Conservation (phyloP, 257 asterid species). For the Coffea canephora region DNA sequence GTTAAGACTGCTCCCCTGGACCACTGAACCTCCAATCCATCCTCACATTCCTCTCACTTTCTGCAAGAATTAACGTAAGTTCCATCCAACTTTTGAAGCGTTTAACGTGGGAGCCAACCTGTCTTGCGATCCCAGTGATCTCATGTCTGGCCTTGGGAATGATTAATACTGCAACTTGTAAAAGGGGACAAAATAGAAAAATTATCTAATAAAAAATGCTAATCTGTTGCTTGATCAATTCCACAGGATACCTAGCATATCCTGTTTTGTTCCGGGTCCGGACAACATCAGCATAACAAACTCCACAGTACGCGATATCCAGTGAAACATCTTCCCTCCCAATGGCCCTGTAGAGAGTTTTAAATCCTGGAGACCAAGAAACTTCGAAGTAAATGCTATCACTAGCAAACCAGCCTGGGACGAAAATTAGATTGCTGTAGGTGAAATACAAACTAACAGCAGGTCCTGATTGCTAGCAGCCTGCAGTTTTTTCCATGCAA, state of each 20-base stretch:
- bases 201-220: neutral
- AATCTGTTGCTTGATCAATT: neutral
- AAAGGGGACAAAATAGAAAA: neutral
- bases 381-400: neutral
- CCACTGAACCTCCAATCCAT: slow-evolving; percentile 58
- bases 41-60: slow-evolving; percentile 68
- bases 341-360: slow-evolving; percentile 47
- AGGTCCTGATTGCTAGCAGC: neutral
- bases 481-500: neutral
- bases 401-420: neutral
- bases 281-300: slow-evolving; percentile 79
- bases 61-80: slow-evolving; percentile 90
- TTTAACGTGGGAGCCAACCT: slow-evolving; percentile 59
- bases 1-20: slow-evolving; percentile 58
- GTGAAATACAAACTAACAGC: neutral
- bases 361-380: neutral
- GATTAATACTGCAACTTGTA: neutral
- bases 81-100: slow-evolving; percentile 77
- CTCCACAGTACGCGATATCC: slow-evolving; percentile 65
- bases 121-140: slow-evolving; percentile 66
- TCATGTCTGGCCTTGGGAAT: slow-evolving; percentile 58
- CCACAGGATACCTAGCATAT: slow-evolving; percentile 74
- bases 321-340: slow-evolving; percentile 68
- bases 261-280: slow-evolving; percentile 68
- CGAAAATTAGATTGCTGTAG: neutral